Evolutionary conservation across 2,329 filamentous ascomycete genomes (phyloP).

Genomic region (Neofusicoccum umdonicola): DNA sequence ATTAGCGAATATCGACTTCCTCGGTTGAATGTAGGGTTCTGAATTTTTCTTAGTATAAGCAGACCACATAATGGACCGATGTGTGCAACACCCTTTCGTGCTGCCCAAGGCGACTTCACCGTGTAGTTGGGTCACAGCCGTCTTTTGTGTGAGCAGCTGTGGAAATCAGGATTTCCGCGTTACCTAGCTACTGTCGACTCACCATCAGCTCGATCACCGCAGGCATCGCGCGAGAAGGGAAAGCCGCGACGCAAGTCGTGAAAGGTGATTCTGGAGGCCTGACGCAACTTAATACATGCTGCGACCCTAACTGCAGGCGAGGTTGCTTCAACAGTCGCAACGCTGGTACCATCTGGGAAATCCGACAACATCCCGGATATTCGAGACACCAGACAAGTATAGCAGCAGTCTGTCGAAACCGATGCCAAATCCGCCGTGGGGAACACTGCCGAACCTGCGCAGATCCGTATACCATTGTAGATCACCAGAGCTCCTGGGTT

Average conservation of each 20-base stretch:
- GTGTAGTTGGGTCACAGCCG: background rate
- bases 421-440: slow-evolving; percentile 86
- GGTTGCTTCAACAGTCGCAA: slow-evolving; percentile 46
- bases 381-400: slow-evolving; percentile 78
- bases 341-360: slow-evolving; percentile 72
- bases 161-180: slow-evolving; percentile 6
- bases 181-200: background rate
- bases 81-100: background rate
- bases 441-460: slow-evolving; percentile 84
- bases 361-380: slow-evolving; percentile 79
- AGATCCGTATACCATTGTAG: slow-evolving; percentile 88
- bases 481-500: background rate
- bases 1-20: background rate
- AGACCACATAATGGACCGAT: background rate
- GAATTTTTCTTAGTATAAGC: background rate
- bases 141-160: background rate
- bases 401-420: slow-evolving; percentile 85
- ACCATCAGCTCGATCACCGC: background rate
- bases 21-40: too few species aligned
- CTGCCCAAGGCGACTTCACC: background rate
- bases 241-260: background rate
- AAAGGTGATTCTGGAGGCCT: background rate
- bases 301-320: background rate
- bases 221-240: background rate
- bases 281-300: background rate